Percentiles rank a stretch among this genome's conserved stretches.
These are phyloP conservation scores for Colletotrichum musae DNA, from an alignment of 2,329 filamentous ascomycete genomes.

Conservation along the genomic window DNA sequence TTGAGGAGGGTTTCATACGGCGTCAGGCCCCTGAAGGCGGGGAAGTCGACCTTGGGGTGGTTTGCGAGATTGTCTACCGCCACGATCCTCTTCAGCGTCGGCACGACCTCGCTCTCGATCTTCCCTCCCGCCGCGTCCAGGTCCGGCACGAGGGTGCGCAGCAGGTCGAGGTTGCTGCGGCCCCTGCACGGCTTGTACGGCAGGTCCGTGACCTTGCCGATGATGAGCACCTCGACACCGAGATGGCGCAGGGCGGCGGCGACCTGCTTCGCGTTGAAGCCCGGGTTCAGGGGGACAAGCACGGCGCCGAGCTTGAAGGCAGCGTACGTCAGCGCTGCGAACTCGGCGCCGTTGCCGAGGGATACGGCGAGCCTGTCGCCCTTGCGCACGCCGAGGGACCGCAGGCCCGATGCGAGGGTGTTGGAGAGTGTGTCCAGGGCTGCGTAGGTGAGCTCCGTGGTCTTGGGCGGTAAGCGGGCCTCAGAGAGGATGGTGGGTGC, in stretches of 20 bases:
- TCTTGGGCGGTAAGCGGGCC: slow-evolving; percentile 54
- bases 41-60: slow-evolving; percentile 62
- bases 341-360: slow-evolving; percentile 88
- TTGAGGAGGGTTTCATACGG: slow-evolving; percentile 60
- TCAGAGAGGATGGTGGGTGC: slow-evolving; percentile 52
- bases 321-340: slow-evolving; percentile 88
- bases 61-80: slow-evolving; percentile 81
- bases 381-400: slow-evolving; percentile 80
- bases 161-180: slow-evolving; percentile 65
- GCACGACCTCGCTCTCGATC: slow-evolving; percentile 66
- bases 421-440: slow-evolving; percentile 83
- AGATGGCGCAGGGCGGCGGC: slow-evolving; percentile 84
- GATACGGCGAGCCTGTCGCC: slow-evolving; percentile 90
- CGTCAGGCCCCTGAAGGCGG: slow-evolving; percentile 58
- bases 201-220: slow-evolving; percentile 90
- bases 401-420: slow-evolving; percentile 79
- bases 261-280: slow-evolving; percentile 86
- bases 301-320: slow-evolving; percentile 95
- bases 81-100: slow-evolving; percentile 79
- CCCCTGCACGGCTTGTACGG: slow-evolving; percentile 73
- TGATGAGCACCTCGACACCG: slow-evolving; percentile 79
- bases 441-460: slow-evolving; percentile 80
- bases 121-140: slow-evolving; percentile 44
- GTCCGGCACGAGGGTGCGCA: slow-evolving; percentile 62
- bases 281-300: slow-evolving; percentile 92